phyloP scores from a whole-genome alignment of 257 asterid genomes.

The Solanum tarapatanum region DNA sequence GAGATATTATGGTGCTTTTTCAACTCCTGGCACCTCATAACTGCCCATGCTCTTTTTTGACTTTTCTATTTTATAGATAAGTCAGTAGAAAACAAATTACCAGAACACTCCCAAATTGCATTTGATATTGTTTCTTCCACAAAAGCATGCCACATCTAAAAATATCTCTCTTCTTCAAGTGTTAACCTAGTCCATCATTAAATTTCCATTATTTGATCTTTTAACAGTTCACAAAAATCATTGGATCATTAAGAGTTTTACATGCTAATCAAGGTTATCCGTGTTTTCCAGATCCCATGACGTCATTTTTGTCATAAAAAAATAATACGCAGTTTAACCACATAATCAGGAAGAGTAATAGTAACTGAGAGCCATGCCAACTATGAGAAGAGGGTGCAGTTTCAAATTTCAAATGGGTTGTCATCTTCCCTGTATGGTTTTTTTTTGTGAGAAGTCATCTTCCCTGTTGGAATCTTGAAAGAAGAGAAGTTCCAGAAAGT shows the following conservation, averaged over 20 bases:
- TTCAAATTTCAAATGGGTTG: not conserved
- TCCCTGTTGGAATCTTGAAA: slow-evolving; percentile 51
- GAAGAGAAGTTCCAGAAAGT: slow-evolving; percentile 70
- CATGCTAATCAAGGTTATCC: not conserved
- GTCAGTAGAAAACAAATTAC: not conserved
- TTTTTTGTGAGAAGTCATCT: not conserved
- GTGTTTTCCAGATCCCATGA: not conserved
- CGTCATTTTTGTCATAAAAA: not conserved
- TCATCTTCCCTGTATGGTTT: not conserved
- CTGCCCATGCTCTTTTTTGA: not conserved
- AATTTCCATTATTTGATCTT: not conserved
- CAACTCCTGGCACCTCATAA: not conserved
- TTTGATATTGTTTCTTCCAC: not conserved
- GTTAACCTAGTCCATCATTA: not conserved
- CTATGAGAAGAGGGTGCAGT: not conserved
- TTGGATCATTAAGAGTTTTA: not conserved
- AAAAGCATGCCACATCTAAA: not conserved
- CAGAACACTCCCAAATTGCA: not conserved
- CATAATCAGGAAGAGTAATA: not conserved
- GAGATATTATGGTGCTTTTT: not conserved
- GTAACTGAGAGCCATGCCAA: not conserved
- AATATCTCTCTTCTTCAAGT: not conserved
- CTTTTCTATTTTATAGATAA: not conserved
- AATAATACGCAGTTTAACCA: not conserved
- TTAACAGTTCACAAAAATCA: not conserved